A percentile compares a stretch with the other conserved stretches of the same genome.
Conservation (phyloP, 2,329 filamentous ascomycete genomes). For the Cladosporium sp. region DNA sequence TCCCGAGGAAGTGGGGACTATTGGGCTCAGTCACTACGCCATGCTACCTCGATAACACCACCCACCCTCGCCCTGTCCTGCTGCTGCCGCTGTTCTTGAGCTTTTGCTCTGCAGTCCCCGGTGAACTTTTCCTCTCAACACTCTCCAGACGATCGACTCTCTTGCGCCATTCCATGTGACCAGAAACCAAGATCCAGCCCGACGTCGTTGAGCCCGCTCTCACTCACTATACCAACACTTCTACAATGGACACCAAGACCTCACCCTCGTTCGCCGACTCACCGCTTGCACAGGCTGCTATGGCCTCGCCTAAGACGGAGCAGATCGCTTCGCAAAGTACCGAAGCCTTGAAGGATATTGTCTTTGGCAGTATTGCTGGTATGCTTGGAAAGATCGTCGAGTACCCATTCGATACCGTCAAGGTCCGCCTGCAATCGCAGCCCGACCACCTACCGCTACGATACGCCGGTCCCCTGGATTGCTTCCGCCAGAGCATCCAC, state of each 20-base stretch:
- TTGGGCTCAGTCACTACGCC: constrained; percentile 20
- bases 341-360: constrained; percentile 81
- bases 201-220: not conserved
- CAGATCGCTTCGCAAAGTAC: constrained; percentile 46
- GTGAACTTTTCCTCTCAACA: constrained; percentile 7
- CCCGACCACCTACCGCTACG: constrained; percentile 77
- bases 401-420: constrained; percentile 98
- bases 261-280: constrained; percentile 21
- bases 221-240: not conserved
- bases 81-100: not conserved
- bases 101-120: constrained; percentile 6
- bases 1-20: constrained; percentile 15
- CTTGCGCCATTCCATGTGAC: constrained; percentile 19
- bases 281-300: constrained; percentile 16
- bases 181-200: constrained; percentile 13
- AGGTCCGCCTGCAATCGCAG: constrained; percentile 96
- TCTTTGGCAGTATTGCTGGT: constrained; percentile 88
- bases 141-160: not conserved
- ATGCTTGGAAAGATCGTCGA: constrained; percentile 94
- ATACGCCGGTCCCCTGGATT: constrained; percentile 87
- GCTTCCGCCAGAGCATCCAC: constrained; percentile 82
- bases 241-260: constrained; percentile 26
- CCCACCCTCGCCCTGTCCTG: constrained; percentile 11
- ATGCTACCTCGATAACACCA: constrained; percentile 41
- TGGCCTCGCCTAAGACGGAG: constrained; percentile 16